Evolutionary conservation across 495 filamentous ascomycete genomes (phyloP).

Genomic region (Recurvomyces mirabilis): DNA sequence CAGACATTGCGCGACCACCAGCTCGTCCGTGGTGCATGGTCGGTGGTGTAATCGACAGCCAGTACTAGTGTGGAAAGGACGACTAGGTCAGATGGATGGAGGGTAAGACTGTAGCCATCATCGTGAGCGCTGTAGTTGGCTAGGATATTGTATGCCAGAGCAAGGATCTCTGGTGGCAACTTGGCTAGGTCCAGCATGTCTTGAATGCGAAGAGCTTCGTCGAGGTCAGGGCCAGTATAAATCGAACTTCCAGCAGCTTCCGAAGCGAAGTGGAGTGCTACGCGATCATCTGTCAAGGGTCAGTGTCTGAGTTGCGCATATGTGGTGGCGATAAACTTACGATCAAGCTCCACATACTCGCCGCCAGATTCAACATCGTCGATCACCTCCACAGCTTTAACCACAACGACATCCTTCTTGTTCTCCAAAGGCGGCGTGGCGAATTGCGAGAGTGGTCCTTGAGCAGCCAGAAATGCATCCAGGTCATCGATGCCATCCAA

Average conservation of each 20-base stretch:
- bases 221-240: too few species aligned
- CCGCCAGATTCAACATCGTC: neutral
- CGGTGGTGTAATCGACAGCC: neutral
- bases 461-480: slow-evolving; percentile 8
- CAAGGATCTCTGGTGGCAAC: neutral
- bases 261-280: slow-evolving; percentile 1
- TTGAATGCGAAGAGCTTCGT: too few species aligned
- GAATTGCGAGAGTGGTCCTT: slow-evolving; percentile 3
- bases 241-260: too few species aligned
- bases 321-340: neutral
- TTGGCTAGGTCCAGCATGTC: neutral
- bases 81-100: neutral
- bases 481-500: slow-evolving; percentile 11
- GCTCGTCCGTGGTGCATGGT: neutral
- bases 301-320: too few species aligned
- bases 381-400: neutral
- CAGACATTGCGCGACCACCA: slow-evolving; percentile 1
- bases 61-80: neutral
- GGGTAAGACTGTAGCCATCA: neutral
- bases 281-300: neutral
- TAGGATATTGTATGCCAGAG: slow-evolving; percentile 7
- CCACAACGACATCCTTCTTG: neutral
- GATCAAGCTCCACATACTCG: neutral
- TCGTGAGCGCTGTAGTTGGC: neutral
- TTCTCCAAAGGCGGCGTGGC: slow-evolving; percentile 5